phyloP scores from a whole-genome alignment of 2,329 filamentous ascomycete species.

The Mycosphaerella arachidis region DNA sequence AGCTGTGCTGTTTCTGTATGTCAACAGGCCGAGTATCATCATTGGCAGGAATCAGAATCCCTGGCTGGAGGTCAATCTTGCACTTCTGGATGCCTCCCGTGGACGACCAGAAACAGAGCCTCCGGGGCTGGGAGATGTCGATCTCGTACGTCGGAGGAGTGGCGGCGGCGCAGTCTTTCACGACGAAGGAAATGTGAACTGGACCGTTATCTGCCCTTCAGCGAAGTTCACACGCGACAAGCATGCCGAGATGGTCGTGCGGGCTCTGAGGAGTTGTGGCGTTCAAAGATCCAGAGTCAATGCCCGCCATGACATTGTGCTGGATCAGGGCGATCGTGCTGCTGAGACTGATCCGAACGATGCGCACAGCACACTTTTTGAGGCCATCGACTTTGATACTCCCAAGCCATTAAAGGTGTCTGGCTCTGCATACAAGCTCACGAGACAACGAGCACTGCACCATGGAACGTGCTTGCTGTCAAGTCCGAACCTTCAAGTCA shows the following conservation, averaged over 20 bases:
- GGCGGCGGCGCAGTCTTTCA: conserved; percentile 95
- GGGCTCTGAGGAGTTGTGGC: conserved; percentile 64
- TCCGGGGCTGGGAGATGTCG: conserved; percentile 41
- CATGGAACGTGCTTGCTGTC: conserved; percentile 85
- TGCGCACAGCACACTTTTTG: conserved; percentile 44
- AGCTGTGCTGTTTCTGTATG: conserved; percentile 79
- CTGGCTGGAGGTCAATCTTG: conserved; percentile 84
- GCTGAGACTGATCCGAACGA: conserved; percentile 33
- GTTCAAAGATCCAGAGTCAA: conserved; percentile 68
- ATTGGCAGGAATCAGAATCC: conserved; percentile 97
- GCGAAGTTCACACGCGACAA: conserved; percentile 73
- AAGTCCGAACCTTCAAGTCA: conserved; percentile 66
- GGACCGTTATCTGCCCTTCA: conserved; percentile 81
- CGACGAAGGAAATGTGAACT: conserved; percentile 89
- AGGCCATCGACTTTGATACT: conserved; percentile 28
- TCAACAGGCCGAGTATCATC: conserved; percentile 80
- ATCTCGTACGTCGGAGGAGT: conserved; percentile 75
- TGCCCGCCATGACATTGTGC: conserved; percentile 85
- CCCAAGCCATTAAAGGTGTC: conserved; percentile 66
- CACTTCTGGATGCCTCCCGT: conserved; percentile 49
- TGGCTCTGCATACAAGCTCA: conserved; percentile 93
- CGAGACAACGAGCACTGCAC: conserved; percentile 73
- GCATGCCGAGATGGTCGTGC: conserved; percentile 88
- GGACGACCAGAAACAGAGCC: conserved; percentile 32
- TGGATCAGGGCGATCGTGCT: conserved; percentile 48